These are phyloP conservation scores for Plasmopara viticola DNA, from an alignment of 352 stramenopile genomes.

Conservation along the genomic window DNA sequence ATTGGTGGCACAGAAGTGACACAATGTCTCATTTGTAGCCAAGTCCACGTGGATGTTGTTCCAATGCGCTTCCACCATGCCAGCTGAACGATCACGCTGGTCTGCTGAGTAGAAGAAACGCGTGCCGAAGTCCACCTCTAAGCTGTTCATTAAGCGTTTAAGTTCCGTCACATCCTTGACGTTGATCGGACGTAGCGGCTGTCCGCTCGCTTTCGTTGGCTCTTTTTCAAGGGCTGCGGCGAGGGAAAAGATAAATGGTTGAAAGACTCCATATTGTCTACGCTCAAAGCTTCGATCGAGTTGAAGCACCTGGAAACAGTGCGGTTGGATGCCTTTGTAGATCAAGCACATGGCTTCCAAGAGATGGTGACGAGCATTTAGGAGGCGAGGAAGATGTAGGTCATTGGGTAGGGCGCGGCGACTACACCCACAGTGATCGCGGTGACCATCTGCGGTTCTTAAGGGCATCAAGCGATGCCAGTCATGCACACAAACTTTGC, in stretches of 20 bases:
- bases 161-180: conserved; percentile 17
- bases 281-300: conserved; percentile 23
- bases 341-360: conserved; percentile 26
- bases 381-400: conserved; percentile 9
- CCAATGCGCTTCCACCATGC: conserved; percentile 24
- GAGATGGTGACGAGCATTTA: conserved; percentile 18
- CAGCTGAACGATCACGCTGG: background rate
- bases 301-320: conserved; percentile 26
- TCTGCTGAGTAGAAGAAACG: conserved; percentile 12
- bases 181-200: conserved; percentile 9
- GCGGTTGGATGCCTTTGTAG: conserved; percentile 17
- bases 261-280: conserved; percentile 21
- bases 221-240: conserved; percentile 9
- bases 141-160: conserved; percentile 13
- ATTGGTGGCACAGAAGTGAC: conserved; percentile 17
- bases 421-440: conserved; percentile 5
- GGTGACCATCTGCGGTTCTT: conserved; percentile 4
- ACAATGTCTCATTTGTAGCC: conserved; percentile 14
- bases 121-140: conserved; percentile 11
- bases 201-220: background rate
- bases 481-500: conserved; percentile 17
- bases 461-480: conserved; percentile 16
- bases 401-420: conserved; percentile 3
- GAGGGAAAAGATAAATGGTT: conserved; percentile 16
- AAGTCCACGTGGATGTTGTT: conserved; percentile 19